These are phyloP conservation scores for Xanthoconium purpureum DNA, from an alignment of 768 basidiomycete species.

Conservation along the genomic window DNA sequence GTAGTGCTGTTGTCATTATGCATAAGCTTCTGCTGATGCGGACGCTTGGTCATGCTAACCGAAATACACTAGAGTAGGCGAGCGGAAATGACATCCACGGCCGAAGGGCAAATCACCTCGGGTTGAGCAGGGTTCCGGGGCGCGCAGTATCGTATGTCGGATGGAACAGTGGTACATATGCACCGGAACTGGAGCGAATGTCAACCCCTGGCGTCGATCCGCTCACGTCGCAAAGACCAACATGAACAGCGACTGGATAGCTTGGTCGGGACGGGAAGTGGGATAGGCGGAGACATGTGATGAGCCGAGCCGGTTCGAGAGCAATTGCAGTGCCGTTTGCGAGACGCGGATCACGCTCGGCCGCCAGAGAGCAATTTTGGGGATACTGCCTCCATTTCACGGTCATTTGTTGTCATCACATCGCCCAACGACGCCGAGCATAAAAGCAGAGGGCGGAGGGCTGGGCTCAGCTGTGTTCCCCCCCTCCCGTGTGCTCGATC, in stretches of 20 bases:
- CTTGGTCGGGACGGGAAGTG: not conserved
- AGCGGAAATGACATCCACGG: conserved; percentile 18
- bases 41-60: conserved; percentile 4
- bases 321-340: not conserved
- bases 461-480: conserved; percentile 8
- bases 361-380: not conserved
- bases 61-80: conserved; percentile 5
- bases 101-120: conserved; percentile 1
- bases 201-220: conserved; percentile 19
- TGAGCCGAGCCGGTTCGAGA: conserved; percentile 21
- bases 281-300: not conserved
- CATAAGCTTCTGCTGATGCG: conserved; percentile 1
- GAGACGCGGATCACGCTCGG: not conserved
- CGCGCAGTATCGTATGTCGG: not conserved
- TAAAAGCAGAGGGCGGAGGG: conserved; percentile 19
- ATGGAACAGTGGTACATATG: not conserved
- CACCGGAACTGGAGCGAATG: conserved; percentile 1
- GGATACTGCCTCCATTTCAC: conserved; percentile 6
- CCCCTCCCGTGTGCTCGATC: conserved; percentile 20
- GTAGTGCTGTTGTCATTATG: conserved; percentile 10
- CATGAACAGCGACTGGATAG: not conserved
- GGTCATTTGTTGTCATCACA: conserved; percentile 21
- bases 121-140: not conserved
- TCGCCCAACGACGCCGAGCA: conserved; percentile 3
- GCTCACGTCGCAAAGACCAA: conserved; percentile 18